These are phyloP conservation scores for Lichtheimia ramosa DNA, from an alignment of 371 early-diverging fungal genomes.

Conservation along the genomic window DNA sequence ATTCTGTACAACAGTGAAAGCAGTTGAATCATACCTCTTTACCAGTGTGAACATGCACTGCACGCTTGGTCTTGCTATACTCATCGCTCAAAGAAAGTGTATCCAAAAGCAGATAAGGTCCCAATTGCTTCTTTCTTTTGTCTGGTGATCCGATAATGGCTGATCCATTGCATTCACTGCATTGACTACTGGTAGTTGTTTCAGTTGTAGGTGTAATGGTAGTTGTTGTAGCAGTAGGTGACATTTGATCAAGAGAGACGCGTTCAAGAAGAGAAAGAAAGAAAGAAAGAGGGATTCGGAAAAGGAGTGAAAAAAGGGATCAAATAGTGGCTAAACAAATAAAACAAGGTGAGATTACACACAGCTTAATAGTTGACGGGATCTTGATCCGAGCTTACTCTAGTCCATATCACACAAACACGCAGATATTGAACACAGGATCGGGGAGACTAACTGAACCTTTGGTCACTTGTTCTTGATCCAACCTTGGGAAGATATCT, in stretches of 20 bases:
- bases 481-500: no score
- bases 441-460: no score
- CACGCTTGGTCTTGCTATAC: slow-evolving; percentile 95
- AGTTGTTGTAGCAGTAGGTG: not conserved
- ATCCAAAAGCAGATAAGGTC: slow-evolving; percentile 88
- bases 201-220: no score
- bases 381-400: no score
- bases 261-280: slow-evolving; percentile 2
- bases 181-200: no score
- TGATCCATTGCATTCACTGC: not conserved
- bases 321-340: no score
- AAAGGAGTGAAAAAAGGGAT: not conserved
- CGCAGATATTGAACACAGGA: no score
- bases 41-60: slow-evolving; percentile 80
- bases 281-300: not conserved
- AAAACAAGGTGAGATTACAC: no score
- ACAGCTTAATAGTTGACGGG: no score
- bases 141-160: not conserved
- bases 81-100: slow-evolving; percentile 91
- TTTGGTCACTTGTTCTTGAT: no score
- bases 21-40: slow-evolving; percentile 68
- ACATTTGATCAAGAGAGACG: no score
- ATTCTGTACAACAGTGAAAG: not conserved
- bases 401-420: no score
- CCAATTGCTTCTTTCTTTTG: slow-evolving; percentile 52